Conservation (phyloP, 106 monocot species). For the Acorus calamus region DNA sequence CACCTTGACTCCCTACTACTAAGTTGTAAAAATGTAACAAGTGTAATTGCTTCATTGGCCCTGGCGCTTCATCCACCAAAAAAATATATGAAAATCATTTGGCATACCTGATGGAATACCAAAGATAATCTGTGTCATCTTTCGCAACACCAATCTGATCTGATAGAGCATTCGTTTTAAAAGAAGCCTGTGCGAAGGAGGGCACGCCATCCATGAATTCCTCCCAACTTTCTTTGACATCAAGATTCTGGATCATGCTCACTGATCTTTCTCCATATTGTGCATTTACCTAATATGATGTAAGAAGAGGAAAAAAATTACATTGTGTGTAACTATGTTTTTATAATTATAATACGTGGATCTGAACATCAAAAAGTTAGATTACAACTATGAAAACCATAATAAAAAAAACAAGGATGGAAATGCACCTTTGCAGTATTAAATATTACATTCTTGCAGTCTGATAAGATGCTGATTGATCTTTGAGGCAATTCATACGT, state of each 20-base stretch:
- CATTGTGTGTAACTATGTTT: not conserved
- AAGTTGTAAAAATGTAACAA: too few species aligned
- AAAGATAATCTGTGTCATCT: constrained; percentile 85
- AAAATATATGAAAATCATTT: not conserved
- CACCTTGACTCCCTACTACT: too few species aligned
- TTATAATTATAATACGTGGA: not conserved
- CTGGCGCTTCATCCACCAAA: not conserved
- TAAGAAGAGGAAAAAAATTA: not conserved
- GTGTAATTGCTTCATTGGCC: too few species aligned
- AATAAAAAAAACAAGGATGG: not conserved
- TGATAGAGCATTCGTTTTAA: constrained; percentile 24
- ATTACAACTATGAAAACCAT: not conserved
- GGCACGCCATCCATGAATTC: constrained; percentile 37
- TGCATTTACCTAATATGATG: constrained; percentile 36
- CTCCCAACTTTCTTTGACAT: constrained; percentile 35
- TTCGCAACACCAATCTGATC: constrained; percentile 68
- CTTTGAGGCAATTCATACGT: constrained; percentile 35
- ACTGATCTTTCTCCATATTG: constrained; percentile 41
- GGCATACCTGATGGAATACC: constrained; percentile 67
- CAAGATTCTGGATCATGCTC: constrained; percentile 15
- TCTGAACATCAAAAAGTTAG: too few species aligned
- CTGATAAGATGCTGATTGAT: constrained; percentile 66
- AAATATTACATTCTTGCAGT: constrained; percentile 51
- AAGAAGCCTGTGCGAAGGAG: constrained; percentile 6
- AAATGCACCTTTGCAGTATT: constrained; percentile 60